Conservation (phyloP, 148 eudicot species). For the Fagopyrum homotropicum region DNA sequence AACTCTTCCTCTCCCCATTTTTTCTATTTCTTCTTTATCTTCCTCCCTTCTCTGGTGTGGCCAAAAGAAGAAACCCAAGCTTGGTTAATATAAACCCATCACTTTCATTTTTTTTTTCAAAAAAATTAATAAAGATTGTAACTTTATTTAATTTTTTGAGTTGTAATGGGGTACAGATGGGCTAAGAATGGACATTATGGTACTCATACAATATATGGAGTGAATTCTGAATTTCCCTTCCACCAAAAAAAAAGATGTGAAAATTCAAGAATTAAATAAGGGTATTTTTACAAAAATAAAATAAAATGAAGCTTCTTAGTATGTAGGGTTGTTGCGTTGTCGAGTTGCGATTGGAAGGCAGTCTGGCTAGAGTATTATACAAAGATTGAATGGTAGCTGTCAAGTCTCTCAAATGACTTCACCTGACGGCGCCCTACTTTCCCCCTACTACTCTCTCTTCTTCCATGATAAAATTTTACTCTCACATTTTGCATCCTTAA, state of each 20-base stretch:
- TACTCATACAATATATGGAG: not conserved
- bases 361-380: not conserved
- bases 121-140: not conserved
- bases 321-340: not conserved
- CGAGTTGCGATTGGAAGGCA: not conserved
- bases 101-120: not conserved
- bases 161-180: not conserved
- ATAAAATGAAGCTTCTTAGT: not conserved
- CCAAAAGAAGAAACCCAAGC: conserved; percentile 9
- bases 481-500: too few relatives aligned
- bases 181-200: not conserved
- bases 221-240: not conserved
- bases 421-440: conserved; percentile 4
- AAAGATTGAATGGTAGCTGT: not conserved
- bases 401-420: not conserved
- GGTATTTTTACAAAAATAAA: not conserved
- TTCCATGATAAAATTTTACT: not conserved
- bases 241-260: not conserved
- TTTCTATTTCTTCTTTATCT: not conserved
- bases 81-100: not conserved
- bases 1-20: conserved; percentile 46
- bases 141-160: not conserved
- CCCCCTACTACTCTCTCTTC: not conserved
- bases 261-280: not conserved
- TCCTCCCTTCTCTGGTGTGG: conserved; percentile 11